Evolutionary conservation across 495 filamentous ascomycete species (phyloP).

Genomic region (Daldinia childiae): DNA sequence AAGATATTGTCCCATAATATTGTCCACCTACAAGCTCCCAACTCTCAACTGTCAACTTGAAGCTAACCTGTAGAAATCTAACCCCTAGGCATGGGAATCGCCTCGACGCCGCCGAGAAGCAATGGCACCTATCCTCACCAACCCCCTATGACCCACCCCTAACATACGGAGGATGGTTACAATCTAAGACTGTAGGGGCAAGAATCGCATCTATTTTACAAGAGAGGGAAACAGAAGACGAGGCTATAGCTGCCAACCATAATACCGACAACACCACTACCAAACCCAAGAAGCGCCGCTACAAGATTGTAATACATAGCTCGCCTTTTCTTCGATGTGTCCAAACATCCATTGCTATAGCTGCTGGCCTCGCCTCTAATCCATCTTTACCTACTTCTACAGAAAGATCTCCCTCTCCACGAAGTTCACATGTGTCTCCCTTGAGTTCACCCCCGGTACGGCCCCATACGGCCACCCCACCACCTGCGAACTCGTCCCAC

Average conservation of each 20-base stretch:
- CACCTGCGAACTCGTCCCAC: constrained; percentile 2
- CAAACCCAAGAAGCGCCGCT: constrained; percentile 62
- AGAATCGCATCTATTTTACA: constrained; percentile 80
- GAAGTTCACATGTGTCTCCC: constrained; percentile 45
- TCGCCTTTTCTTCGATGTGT: constrained; percentile 93
- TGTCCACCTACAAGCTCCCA: not conserved
- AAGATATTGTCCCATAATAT: not conserved
- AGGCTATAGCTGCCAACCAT: constrained; percentile 41
- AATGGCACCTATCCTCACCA: constrained; percentile 95
- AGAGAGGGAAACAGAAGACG: constrained; percentile 53
- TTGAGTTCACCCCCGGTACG: constrained; percentile 32
- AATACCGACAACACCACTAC: constrained; percentile 31
- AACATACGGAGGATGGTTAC: constrained; percentile 93
- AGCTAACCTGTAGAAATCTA: constrained; percentile 11
- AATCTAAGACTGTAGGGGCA: constrained; percentile 78
- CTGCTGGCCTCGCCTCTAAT: constrained; percentile 83
- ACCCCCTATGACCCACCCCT: constrained; percentile 96
- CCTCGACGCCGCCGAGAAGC: constrained; percentile 89
- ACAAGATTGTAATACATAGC: constrained; percentile 85
- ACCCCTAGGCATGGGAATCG: constrained; percentile 82
- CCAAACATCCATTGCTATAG: constrained; percentile 90
- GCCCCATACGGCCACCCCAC: constrained; percentile 33
- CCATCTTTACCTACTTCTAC: constrained; percentile 46
- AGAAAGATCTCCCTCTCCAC: constrained; percentile 43
- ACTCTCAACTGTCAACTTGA: constrained; percentile 2